Evolutionary conservation across 2,329 filamentous ascomycete species (phyloP).

Genomic region (Ceratocystis huliohia): DNA sequence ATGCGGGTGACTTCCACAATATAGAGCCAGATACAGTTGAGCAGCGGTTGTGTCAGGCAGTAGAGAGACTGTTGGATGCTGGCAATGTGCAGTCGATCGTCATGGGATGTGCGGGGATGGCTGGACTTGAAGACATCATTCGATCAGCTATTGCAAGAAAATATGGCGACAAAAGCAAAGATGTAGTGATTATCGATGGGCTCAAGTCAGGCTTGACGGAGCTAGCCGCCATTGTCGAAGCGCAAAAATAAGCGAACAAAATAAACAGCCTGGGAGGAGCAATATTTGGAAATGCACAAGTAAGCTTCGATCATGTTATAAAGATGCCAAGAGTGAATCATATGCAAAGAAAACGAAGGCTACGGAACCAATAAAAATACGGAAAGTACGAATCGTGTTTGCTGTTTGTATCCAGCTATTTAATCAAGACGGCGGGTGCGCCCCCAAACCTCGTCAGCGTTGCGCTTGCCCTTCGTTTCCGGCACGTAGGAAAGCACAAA

Average conservation of each 20-base stretch:
- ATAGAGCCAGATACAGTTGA: conserved; percentile 52
- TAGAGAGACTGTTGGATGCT: conserved; percentile 47
- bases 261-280: not conserved
- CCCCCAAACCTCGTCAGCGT: conserved; percentile 85
- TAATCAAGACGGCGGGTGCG: conserved; percentile 44
- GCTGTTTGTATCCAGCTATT: conserved; percentile 11
- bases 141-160: conserved; percentile 52
- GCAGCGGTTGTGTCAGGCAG: conserved; percentile 55
- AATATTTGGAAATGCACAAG: not conserved
- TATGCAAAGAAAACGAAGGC: not conserved
- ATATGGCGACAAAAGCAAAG: conserved; percentile 43
- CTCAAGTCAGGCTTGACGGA: conserved; percentile 56
- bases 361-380: not conserved
- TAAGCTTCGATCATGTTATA: not conserved
- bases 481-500: conserved; percentile 69
- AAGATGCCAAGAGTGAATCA: not conserved
- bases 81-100: conserved; percentile 53
- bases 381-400: not conserved
- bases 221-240: conserved; percentile 39
- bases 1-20: conserved; percentile 66
- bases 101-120: conserved; percentile 86
- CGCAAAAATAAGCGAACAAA: conserved; percentile 29
- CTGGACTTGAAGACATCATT: conserved; percentile 67
- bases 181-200: conserved; percentile 64
- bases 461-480: conserved; percentile 76